Evolutionary conservation across 2,329 filamentous ascomycete species (phyloP), one percentile per base, ranked within the genome.

Genomic region (Immersiporthe knoxdaviesiana): DNA sequence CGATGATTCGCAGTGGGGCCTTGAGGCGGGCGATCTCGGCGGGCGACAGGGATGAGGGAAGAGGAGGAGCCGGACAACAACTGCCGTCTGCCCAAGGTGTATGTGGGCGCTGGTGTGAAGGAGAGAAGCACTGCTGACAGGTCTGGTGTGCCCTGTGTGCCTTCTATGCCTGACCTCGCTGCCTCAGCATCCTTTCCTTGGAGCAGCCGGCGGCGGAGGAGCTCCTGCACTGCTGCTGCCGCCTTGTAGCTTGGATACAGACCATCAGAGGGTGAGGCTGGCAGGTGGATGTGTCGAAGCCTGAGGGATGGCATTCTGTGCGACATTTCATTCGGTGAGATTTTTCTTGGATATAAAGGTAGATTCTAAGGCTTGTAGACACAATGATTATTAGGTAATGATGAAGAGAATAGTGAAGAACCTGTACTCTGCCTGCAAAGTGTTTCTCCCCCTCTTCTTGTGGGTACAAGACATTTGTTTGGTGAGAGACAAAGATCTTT

Each of bases 71-170:
- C 76, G 35, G 44, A 2, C 2, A 47, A 47, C 74, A 77, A 78
- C 76, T 97, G 94, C 41, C 96, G 91, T 7, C 95, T 91, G 67
- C 96, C 96, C 73, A 94, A 91, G 18, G 95, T 97, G 81, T 96
- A 97, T 61, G 94, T 93, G 1, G 94, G 93, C 44, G 85, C 82
- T 62, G 94, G 92, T 66, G 92, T 90, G 79, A 97, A 96, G 72
- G 93, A 94, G 72, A 98, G 84, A 72, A 98, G 84, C 41, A 88
- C 89, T 35, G 93, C 92, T 18, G 84, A 91, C n/a, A 7, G n/a
- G 11, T 16, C 24, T 30, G 91, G 11, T 85, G 79, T 5, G 81
- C 72, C 1, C n/a, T n/a, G n/a, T 70, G 71, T 44, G 73, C 47
- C 10, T 14, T 14, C 27, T 24, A 63, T 63, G 64, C 16, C 44